Evolutionary conservation across 208 protist genomes (phyloP), one percentile per base, ranked within the genome.

Genomic region (Angomonas desouzai): DNA sequence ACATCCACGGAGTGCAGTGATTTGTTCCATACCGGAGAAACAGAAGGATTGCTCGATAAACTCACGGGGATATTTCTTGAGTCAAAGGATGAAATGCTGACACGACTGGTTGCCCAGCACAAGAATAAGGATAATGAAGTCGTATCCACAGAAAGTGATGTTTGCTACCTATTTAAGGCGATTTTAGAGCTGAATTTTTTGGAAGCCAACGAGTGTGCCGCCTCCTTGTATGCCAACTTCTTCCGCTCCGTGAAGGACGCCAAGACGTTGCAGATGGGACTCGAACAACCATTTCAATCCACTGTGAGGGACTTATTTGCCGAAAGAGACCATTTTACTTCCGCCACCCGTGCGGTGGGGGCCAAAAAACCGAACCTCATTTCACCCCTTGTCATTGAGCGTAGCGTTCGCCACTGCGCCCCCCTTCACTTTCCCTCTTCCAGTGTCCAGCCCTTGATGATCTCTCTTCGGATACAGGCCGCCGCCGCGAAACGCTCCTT

Each of bases 191-290:
- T 81, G 32, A 59, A 81, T 28, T 48, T 81, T 23, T 65, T 64
- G 55, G 63, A 40, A 28, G 76, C 67, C 3, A 70, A 72, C 51
- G 3, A 66, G 22, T 61, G 48, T 33, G 70, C 81, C 0, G 33
- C 36, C 29, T 34, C 40, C 3, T 58, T 87, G 9, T 76, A 57
- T 53, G 33, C 13, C 23, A 57, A 53, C 6, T 83, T 87, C 56
- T 75, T 78, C 67, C 27, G 40, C 9, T 48, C 74, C 2, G 81
- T 83, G 29, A 66, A 68, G 34, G 64, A 74, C 10, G 53, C 69
- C 38, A 48, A 62, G 13, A 64, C 66, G n/a, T 33, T 70, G 7
- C 29, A 53, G n/a, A 25, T 47, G 40, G 34, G 29, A 11, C 16
- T 10, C 11, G 58, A 49, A 6, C 40, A 36, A 38, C 40, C 38